phyloP scores from a whole-genome alignment of 352 stramenopile genomes.

The Plasmopara muralis region DNA sequence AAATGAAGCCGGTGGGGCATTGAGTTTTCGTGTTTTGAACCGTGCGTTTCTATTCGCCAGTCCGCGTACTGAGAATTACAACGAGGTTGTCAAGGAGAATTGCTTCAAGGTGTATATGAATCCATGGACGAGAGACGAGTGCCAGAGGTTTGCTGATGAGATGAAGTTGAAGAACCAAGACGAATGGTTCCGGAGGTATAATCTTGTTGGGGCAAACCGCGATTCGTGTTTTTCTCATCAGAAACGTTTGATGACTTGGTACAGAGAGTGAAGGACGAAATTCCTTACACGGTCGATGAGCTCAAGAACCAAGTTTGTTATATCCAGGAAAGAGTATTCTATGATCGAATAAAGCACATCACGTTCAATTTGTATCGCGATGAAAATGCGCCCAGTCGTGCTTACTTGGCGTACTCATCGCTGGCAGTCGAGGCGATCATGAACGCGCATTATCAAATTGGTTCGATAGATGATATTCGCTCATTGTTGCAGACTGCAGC shows the following conservation, averaged over 20 bases:
- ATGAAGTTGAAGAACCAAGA: not conserved
- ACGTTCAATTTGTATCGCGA: not conserved
- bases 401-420: slow-evolving; percentile 11
- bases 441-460: slow-evolving; percentile 4
- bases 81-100: slow-evolving; percentile 17
- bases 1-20: slow-evolving; percentile 3
- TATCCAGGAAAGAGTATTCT: not conserved
- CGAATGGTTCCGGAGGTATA: not conserved
- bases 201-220: not conserved
- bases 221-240: not conserved
- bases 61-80: slow-evolving; percentile 15
- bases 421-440: slow-evolving; percentile 7
- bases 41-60: slow-evolving; percentile 18
- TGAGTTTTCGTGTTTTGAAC: not conserved
- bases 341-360: not conserved
- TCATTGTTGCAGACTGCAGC: slow-evolving; percentile 9
- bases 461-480: not conserved
- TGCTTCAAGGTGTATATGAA: slow-evolving; percentile 9
- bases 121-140: slow-evolving; percentile 21
- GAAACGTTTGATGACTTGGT: not conserved
- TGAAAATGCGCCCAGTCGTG: slow-evolving; percentile 1
- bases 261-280: too few relatives aligned
- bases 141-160: slow-evolving; percentile 10
- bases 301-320: too few relatives aligned
- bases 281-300: too few relatives aligned